Percentiles rank a stretch among this genome's conserved stretches.
phyloP scores from a whole-genome alignment of 768 basidiomycete genomes.

The Sporobolomyces phaffii region DNA sequence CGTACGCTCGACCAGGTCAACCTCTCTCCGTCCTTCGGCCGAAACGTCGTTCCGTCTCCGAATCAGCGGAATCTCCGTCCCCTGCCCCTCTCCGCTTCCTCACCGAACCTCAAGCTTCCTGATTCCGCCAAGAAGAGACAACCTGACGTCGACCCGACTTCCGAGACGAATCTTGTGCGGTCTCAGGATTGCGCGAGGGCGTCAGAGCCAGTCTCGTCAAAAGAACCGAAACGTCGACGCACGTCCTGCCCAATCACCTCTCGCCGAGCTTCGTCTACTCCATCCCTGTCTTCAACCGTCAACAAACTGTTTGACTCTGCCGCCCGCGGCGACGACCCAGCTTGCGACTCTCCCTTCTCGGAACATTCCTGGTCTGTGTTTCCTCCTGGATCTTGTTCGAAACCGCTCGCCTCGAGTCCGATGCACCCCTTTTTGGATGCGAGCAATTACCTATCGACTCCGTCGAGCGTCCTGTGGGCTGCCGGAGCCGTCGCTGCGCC shows the following conservation, averaged over 20 bases:
- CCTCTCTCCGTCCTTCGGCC: background rate
- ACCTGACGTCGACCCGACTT: background rate
- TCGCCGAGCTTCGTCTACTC: background rate
- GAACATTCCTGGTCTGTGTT: constrained; percentile 14
- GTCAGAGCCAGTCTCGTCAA: too few species aligned
- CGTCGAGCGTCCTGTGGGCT: constrained; percentile 10
- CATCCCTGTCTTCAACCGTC: background rate
- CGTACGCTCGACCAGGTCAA: background rate
- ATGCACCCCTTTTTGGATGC: constrained; percentile 1
- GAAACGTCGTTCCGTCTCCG: background rate
- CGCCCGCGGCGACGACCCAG: background rate
- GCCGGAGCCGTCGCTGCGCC: background rate
- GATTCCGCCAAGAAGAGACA: background rate
- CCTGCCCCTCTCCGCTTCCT: background rate
- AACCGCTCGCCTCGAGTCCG: background rate
- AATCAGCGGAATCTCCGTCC: too few species aligned
- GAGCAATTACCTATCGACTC: background rate
- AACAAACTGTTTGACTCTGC: background rate
- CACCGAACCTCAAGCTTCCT: constrained; percentile 4
- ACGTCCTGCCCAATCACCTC: background rate
- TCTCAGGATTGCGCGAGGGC: too few species aligned
- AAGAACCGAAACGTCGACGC: background rate
- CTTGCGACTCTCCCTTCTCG: background rate
- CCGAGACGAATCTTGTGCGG: too few species aligned
- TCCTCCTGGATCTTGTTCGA: constrained; percentile 4